Conservation (phyloP, 129 eudicot species). For the Silybum marianum region DNA sequence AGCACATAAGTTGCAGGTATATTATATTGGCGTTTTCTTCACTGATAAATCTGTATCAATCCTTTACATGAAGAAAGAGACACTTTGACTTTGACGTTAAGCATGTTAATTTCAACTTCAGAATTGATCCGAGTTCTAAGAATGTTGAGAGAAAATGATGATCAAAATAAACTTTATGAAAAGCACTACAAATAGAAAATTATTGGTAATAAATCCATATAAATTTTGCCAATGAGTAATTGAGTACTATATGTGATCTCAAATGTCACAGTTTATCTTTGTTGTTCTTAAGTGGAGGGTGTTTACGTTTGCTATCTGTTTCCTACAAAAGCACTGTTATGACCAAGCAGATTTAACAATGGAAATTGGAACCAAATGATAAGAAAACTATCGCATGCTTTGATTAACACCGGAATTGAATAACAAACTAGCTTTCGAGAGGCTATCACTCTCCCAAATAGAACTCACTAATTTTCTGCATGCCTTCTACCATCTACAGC, state of each 20-base stretch:
- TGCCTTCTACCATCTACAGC: no score
- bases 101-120: neutral
- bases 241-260: neutral
- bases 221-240: neutral
- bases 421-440: no score
- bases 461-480: no score
- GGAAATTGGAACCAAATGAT: no score
- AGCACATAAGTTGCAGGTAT: conserved; percentile 95
- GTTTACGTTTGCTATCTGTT: conserved; percentile 9
- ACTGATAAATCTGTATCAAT: neutral
- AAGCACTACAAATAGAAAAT: neutral
- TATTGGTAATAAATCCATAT: conserved; percentile 4
- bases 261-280: conserved; percentile 4
- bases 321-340: neutral
- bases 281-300: neutral
- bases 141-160: neutral
- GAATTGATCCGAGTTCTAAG: neutral
- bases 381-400: no score
- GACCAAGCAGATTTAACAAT: no score
- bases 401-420: no score
- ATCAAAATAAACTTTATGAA: neutral
- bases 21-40: neutral
- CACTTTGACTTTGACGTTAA: neutral
- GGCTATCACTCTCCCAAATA: no score
- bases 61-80: neutral